Base-by-base conservation (phyloP, 768 basidiomycete genomes). In the Rubroboletus pulcherrimus region DNA sequence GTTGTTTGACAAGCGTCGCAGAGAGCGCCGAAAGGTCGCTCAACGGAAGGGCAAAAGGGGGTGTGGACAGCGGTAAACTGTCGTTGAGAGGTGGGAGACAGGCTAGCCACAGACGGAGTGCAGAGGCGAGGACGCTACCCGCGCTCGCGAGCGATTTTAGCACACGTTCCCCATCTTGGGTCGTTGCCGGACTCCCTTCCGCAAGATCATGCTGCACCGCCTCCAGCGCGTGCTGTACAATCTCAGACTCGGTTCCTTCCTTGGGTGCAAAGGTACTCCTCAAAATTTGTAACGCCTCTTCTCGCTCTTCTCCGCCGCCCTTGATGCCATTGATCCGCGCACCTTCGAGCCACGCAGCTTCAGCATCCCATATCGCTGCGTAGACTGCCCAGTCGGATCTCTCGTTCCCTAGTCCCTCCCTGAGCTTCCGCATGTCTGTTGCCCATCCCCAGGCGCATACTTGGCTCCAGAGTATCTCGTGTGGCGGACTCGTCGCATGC, bases 391-490 rank as follows among this genome's bases (percentile, higher is more conserved):
- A 62, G 19, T 71, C 65, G 7, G 49, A 54, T 14, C 71, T 66
- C 7, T 63, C 62, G 11, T 56, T 60, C 10, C 67, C 66, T 11
- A 86, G 47, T 41, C 65, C 61, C 4, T 63, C 61, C 53, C 73
- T 66, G 54, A 80, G 56, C 45, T 72, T 73, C n/a, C 79, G 64
- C 8, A 85, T 62, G 31, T 87, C 84, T 0, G 77, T 76, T 17
- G 74, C 77, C 90, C 93, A 96, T 0, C 78, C 83, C 84, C 88
- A 90, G 3, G 82, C 85, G n/a, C 76, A 72, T 10, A 96, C 75
- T 64, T 93, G 91, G 53, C 86, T 91, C 95, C 96, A 98, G 9
- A 89, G 72, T 47, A 98, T 84, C 51, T 91, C 92, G 70, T 98
- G 96, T 8, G 77, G 78, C 0, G 93, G 93, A 3, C 85, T 88